These are phyloP conservation scores for Verticillium nonalfalfae DNA, from an alignment of 2,329 filamentous ascomycete species.

Conservation along the genomic window DNA sequence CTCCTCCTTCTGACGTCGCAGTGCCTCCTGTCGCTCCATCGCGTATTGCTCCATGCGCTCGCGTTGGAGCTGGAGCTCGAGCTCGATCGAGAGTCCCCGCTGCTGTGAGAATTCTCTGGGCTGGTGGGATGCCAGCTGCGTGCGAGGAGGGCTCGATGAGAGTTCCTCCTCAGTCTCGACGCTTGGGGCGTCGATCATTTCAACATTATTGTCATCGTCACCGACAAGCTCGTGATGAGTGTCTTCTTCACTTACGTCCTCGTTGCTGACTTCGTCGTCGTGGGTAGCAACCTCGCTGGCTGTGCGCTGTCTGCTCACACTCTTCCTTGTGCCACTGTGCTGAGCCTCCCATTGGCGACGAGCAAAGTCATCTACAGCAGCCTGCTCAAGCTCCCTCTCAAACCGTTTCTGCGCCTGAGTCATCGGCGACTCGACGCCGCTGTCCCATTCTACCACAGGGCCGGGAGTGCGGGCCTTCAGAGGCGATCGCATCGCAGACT, in stretches of 20 bases:
- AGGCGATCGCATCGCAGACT: conserved; percentile 51
- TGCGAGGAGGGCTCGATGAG: background rate
- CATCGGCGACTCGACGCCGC: conserved; percentile 39
- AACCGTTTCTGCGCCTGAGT: conserved; percentile 27
- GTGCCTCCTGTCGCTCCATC: background rate
- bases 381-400: conserved; percentile 1
- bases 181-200: background rate
- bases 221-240: conserved; percentile 2
- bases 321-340: background rate
- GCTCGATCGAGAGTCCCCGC: background rate
- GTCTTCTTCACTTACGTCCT: background rate
- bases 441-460: conserved; percentile 52
- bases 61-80: background rate
- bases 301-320: background rate
- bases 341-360: background rate
- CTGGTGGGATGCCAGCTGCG: background rate
- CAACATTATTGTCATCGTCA: background rate
- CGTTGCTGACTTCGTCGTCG: background rate
- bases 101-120: background rate
- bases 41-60: background rate
- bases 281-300: conserved; percentile 3
- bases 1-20: background rate
- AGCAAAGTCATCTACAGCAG: background rate
- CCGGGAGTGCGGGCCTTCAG: conserved; percentile 52
- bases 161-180: background rate